Conservation (phyloP, 106 monocot species). For the Dendrobium catenatum region DNA sequence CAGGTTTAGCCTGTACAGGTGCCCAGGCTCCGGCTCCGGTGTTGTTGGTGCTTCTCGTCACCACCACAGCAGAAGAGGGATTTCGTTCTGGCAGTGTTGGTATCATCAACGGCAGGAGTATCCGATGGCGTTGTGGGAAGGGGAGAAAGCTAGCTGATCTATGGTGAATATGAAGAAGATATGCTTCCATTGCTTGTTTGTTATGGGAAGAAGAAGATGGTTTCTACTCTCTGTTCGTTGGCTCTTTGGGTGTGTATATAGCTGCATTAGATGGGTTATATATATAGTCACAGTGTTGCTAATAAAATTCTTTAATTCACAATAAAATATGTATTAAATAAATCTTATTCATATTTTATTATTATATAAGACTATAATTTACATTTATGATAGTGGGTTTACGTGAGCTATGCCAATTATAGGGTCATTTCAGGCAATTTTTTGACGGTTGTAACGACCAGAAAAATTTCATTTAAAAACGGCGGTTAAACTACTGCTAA, state of each 20-base stretch:
- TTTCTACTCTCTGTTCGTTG: too few species aligned
- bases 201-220: background rate
- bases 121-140: background rate
- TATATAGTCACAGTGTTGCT: background rate
- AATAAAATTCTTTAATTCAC: too few species aligned
- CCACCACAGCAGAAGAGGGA: background rate
- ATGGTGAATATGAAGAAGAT: conserved; percentile 12
- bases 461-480: too few species aligned
- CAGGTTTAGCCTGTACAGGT: background rate
- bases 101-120: background rate
- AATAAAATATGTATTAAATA: too few species aligned
- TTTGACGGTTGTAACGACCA: too few species aligned
- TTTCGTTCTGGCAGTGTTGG: background rate
- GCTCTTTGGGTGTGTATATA: background rate
- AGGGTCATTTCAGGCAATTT: too few species aligned
- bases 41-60: conserved; percentile 2
- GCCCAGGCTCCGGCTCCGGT: background rate
- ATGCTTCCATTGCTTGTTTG: conserved; percentile 14
- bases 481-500: too few species aligned
- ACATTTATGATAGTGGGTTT: too few species aligned
- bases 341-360: too few species aligned
- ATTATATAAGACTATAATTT: too few species aligned
- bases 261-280: background rate
- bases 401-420: too few species aligned
- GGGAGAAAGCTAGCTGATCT: background rate